phyloP scores from a whole-genome alignment of 208 protist species.

The Leishmania braziliensis region DNA sequence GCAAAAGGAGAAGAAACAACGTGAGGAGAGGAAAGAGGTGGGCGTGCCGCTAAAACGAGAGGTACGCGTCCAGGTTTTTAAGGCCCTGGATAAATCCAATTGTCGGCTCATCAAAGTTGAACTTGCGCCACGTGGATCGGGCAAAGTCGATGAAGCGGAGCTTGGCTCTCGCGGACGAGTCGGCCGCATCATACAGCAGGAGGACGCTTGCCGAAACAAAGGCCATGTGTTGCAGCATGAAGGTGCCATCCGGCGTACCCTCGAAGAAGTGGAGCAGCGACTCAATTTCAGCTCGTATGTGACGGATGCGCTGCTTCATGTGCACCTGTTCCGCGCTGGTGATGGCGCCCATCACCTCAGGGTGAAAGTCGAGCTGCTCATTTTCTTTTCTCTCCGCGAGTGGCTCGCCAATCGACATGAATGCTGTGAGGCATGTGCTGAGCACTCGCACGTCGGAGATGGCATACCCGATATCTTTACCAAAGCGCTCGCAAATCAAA shows the following conservation, averaged over 20 bases:
- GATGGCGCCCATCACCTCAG: neutral
- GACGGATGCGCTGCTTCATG: slow-evolving; percentile 20
- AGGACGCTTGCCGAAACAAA: slow-evolving; percentile 80
- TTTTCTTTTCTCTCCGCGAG: slow-evolving; percentile 10
- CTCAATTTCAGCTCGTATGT: slow-evolving; percentile 24
- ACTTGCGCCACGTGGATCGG: slow-evolving; percentile 50
- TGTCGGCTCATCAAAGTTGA: slow-evolving; percentile 69
- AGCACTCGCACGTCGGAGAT: slow-evolving; percentile 38
- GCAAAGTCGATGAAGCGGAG: slow-evolving; percentile 78
- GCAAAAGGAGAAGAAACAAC: slow-evolving; percentile 6
- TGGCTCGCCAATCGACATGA: slow-evolving; percentile 42
- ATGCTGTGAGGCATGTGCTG: slow-evolving; percentile 30
- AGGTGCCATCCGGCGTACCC: slow-evolving; percentile 43
- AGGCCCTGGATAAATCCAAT: slow-evolving; percentile 72
- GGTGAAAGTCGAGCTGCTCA: slow-evolving; percentile 13
- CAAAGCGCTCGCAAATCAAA: slow-evolving; percentile 28
- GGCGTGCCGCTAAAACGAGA: slow-evolving; percentile 3
- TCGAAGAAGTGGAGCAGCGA: slow-evolving; percentile 63
- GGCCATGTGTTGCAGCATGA: slow-evolving; percentile 52
- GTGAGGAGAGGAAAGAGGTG: slow-evolving; percentile 5
- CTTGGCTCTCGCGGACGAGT: slow-evolving; percentile 1
- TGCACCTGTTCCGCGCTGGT: neutral
- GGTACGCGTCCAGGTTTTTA: slow-evolving; percentile 33
- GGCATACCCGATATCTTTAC: slow-evolving; percentile 56
- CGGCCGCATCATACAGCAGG: slow-evolving; percentile 63